Base-by-base conservation (phyloP, 306 rosid genomes). In the Dalbergia cultrata region DNA sequence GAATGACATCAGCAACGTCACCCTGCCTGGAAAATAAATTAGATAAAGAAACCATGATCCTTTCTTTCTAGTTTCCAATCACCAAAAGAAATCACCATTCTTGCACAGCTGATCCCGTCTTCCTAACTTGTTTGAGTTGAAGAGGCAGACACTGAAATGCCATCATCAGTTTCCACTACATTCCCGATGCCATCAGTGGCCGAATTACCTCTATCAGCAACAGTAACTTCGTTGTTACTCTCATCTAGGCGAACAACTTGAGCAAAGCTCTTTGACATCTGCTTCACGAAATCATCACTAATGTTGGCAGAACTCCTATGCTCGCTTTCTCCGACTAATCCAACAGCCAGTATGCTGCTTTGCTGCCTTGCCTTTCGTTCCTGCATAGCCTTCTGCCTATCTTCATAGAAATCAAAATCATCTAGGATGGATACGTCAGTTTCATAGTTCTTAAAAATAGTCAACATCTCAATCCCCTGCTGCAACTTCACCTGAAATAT, bases 341-440 rank as follows among this genome's bases (percentile, higher is more conserved):
- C 91, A 0, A 86, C 84, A 52, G 82, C 67, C 75, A 88, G 54
- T 77, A 86, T 78, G 78, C 82, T 85, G 76, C 79, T 86, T 78
- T 93, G 95, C 83, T 89, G 97, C 72, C 89, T 81, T 39, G 88
- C 89, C 89, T 93, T 93, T 56, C 94, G 84, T 56, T 90, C 95
- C 80, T 93, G 92, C 97, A 93, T 93, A 41, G 85, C 91, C 83
- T 90, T 93, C 87, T 93, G 95, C 67, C 97, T 85, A 67, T 93
- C 92, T 86, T 93, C 97, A 37, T 90, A 93, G 83, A 86, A 93
- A 44, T 89, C 95, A 77, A 93, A 93, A 86, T 93, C 97, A 76
- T 93, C 95, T 56, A 93, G 84, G 76, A 93, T 93, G 18, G 97
- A 93, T 81, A 83, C 79, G 26, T 89, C 94, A 14, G 92, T 88